Percentiles rank a stretch among this genome's conserved stretches.
phyloP scores from a whole-genome alignment of 2,329 filamentous ascomycete species.

The Clonostachys sp. region DNA sequence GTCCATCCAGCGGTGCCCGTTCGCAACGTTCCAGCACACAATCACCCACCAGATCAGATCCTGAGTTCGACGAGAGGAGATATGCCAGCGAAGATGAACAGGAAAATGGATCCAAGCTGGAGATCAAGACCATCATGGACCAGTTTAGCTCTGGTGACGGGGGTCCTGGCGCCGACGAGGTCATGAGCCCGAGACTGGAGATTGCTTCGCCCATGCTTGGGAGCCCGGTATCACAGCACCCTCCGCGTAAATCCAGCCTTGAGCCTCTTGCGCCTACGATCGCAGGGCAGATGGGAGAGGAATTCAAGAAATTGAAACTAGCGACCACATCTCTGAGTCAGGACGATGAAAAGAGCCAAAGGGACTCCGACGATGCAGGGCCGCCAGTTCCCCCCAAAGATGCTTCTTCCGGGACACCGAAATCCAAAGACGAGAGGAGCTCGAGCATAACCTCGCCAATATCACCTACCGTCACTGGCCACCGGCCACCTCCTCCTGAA shows the following conservation, averaged over 20 bases:
- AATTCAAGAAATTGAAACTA: slow-evolving; percentile 36
- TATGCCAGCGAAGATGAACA: slow-evolving; percentile 58
- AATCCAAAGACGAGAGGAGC: slow-evolving; percentile 27
- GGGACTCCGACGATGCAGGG: slow-evolving; percentile 36
- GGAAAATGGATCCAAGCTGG: slow-evolving; percentile 62
- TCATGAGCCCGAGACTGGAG: slow-evolving; percentile 87
- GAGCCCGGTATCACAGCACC: slow-evolving; percentile 62
- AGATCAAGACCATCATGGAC: slow-evolving; percentile 97
- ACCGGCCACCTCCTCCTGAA: slow-evolving; percentile 66
- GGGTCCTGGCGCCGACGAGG: slow-evolving; percentile 71
- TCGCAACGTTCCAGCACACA: slow-evolving; percentile 32
- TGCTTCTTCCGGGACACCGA: slow-evolving; percentile 24
- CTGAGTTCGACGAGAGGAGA: slow-evolving; percentile 51
- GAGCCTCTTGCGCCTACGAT: slow-evolving; percentile 61
- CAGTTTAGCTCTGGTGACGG: slow-evolving; percentile 79
- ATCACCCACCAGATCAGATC: slow-evolving; percentile 48
- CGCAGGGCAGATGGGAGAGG: slow-evolving; percentile 38
- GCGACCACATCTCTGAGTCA: slow-evolving; percentile 29
- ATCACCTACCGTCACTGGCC: slow-evolving; percentile 44
- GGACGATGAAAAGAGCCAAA: slow-evolving; percentile 27
- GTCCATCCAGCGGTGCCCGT: slow-evolving; percentile 50
- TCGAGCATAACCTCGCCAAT: slow-evolving; percentile 25
- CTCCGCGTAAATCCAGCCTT: slow-evolving; percentile 81
- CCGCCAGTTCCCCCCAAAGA: slow-evolving; percentile 60
- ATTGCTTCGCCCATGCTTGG: slow-evolving; percentile 74